Conservation (phyloP, 441 rosid species). For the Raphanus hybrid region DNA sequence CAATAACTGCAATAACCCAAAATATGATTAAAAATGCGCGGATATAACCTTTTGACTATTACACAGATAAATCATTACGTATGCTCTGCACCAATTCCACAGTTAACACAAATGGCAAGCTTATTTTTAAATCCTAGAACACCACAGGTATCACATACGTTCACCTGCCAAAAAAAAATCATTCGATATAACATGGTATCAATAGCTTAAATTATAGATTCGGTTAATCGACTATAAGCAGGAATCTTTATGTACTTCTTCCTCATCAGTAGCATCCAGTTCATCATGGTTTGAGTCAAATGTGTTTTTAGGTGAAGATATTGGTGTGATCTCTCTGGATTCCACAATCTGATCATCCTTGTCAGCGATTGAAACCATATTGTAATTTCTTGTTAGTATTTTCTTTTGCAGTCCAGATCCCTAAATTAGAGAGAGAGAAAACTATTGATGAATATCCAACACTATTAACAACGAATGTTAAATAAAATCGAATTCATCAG, state of each 20-base stretch:
- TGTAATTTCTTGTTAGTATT: not conserved
- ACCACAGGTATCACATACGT: not conserved
- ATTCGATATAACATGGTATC: not conserved
- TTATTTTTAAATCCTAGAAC: not conserved
- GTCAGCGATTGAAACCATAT: not conserved
- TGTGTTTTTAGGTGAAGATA: not conserved
- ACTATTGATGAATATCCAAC: not conserved
- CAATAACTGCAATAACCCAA: constrained; percentile 1
- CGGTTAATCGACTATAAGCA: not conserved
- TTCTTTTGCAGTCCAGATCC: too few species aligned
- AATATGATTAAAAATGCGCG: not conserved
- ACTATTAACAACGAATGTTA: not conserved
- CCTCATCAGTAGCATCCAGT: not conserved
- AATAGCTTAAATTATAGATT: not conserved
- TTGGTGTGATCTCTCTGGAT: not conserved
- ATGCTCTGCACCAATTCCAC: not conserved
- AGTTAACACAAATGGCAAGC: not conserved
- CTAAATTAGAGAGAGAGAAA: not conserved
- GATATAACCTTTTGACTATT: not conserved
- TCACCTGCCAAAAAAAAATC: not conserved
- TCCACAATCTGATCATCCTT: constrained; percentile 4
- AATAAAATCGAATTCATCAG: not conserved
- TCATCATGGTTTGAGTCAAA: not conserved
- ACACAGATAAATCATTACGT: not conserved
- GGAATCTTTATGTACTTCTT: not conserved